Percentiles rank a stretch among this genome's conserved stretches.
Evolutionary conservation across 352 stramenopile genomes (phyloP).

Genomic region (Pseudoperonospora humuli): DNA sequence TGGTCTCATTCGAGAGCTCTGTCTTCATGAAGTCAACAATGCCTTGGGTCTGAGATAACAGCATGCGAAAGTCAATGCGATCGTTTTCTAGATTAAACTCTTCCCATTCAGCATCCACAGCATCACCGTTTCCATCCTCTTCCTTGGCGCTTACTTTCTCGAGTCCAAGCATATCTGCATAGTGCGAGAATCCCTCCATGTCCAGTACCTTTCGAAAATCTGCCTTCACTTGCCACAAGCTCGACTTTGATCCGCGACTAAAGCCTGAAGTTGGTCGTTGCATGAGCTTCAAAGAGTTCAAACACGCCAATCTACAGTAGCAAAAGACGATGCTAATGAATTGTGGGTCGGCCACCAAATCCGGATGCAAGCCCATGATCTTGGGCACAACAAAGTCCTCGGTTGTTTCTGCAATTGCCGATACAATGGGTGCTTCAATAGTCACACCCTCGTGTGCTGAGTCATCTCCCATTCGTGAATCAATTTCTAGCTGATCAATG

Average conservation of each 20-base stretch:
- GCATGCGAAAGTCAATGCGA: constrained; percentile 79
- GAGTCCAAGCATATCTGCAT: constrained; percentile 71
- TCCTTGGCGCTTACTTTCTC: constrained; percentile 24
- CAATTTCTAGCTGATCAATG: constrained; percentile 54
- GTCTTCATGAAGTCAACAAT: constrained; percentile 56
- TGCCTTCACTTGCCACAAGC: constrained; percentile 75
- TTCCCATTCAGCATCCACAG: constrained; percentile 75
- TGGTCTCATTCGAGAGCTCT: constrained; percentile 62
- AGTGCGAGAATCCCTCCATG: constrained; percentile 61
- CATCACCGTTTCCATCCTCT: constrained; percentile 22
- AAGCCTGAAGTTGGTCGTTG: constrained; percentile 38
- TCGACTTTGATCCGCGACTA: constrained; percentile 55
- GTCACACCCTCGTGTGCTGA: neutral
- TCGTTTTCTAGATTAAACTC: constrained; percentile 83
- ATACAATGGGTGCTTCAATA: neutral
- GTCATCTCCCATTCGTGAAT: constrained; percentile 23
- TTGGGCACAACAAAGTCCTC: constrained; percentile 46
- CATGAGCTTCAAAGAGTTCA: constrained; percentile 82
- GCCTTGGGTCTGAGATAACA: constrained; percentile 55
- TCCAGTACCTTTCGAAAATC: constrained; percentile 76
- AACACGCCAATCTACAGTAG: constrained; percentile 70
- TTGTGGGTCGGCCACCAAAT: constrained; percentile 62
- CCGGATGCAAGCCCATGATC: constrained; percentile 72
- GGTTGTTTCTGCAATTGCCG: neutral
- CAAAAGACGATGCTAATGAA: constrained; percentile 78